These are phyloP conservation scores for Lotus japonicus DNA, from an alignment of 306 rosid genomes.

Conservation along the genomic window DNA sequence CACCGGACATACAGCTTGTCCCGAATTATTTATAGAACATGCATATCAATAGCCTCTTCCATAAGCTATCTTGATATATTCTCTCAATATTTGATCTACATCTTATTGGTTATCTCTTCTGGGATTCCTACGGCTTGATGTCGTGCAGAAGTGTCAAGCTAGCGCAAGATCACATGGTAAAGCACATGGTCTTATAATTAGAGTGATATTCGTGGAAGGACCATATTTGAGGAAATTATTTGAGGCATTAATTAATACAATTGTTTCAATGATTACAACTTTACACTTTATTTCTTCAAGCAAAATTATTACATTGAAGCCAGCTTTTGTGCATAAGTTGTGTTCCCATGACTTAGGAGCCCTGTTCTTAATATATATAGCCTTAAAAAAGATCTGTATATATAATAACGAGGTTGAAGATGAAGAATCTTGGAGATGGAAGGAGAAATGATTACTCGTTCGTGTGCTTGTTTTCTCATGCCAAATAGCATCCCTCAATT, in stretches of 20 bases:
- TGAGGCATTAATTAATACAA: background rate
- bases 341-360: too few species aligned
- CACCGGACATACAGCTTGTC: background rate
- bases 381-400: too few species aligned
- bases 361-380: too few species aligned
- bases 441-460: background rate
- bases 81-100: background rate
- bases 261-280: background rate
- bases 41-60: background rate
- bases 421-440: background rate
- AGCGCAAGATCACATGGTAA: background rate
- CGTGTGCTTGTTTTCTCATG: too few species aligned
- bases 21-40: background rate
- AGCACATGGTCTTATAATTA: background rate
- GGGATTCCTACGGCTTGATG: background rate
- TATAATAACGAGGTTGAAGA: too few species aligned
- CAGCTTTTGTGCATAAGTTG: background rate
- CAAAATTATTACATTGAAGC: background rate
- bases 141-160: background rate
- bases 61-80: background rate
- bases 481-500: too few species aligned
- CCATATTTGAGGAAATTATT: background rate
- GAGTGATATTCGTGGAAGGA: background rate
- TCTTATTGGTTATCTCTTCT: constrained; percentile 6
- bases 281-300: background rate